Percentiles rank a stretch among this genome's conserved stretches.
Conservation (phyloP, 768 basidiomycete genomes). For the Leccinum subgranulosum region DNA sequence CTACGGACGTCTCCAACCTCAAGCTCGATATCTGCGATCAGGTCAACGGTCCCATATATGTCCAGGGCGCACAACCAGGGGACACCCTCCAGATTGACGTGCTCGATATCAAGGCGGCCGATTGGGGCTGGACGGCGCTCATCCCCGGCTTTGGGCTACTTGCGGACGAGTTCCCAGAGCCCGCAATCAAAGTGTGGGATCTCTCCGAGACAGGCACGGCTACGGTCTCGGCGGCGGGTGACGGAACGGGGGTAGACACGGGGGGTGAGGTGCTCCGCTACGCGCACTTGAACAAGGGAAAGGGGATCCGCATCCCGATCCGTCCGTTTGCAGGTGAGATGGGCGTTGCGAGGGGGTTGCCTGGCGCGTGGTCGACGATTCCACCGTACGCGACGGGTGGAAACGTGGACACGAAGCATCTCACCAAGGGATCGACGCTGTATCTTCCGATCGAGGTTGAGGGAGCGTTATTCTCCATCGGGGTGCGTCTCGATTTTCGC, state of each 20-base stretch:
- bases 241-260: no score
- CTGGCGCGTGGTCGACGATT: constrained; percentile 56
- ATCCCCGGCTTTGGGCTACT: constrained; percentile 61
- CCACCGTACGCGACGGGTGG: constrained; percentile 62
- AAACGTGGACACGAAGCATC: constrained; percentile 58
- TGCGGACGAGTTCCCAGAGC: constrained; percentile 50
- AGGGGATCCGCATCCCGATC: constrained; percentile 48
- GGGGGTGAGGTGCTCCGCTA: constrained; percentile 22
- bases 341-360: constrained; percentile 52
- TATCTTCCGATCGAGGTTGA: constrained; percentile 58
- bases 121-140: constrained; percentile 63
- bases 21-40: constrained; percentile 50
- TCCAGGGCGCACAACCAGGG: constrained; percentile 50
- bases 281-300: constrained; percentile 51
- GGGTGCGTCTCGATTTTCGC: constrained; percentile 31
- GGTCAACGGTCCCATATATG: constrained; percentile 58
- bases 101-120: constrained; percentile 46
- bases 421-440: constrained; percentile 52
- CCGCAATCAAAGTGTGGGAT: constrained; percentile 54
- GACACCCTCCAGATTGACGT: constrained; percentile 62
- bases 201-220: constrained; percentile 28
- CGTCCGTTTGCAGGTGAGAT: constrained; percentile 63
- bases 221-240: no score
- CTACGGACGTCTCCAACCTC: constrained; percentile 35
- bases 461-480: constrained; percentile 59